Conservation (phyloP, 2,329 filamentous ascomycete genomes). For the Helicocarpus griseus region DNA sequence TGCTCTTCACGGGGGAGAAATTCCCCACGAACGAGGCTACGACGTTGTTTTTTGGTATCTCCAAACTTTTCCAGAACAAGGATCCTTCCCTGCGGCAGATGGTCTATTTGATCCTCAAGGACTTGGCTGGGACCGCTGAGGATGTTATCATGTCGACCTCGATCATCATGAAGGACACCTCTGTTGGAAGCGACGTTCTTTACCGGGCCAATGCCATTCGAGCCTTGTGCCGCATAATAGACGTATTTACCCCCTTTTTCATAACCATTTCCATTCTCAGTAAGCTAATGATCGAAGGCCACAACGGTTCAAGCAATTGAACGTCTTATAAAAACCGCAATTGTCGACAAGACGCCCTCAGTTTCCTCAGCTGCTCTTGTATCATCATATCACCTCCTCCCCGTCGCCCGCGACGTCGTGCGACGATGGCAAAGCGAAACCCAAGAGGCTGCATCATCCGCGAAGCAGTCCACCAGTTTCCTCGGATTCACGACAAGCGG, state of each 20-base stretch:
- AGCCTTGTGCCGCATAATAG: constrained; percentile 91
- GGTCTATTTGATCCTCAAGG: constrained; percentile 97
- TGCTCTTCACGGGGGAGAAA: constrained; percentile 92
- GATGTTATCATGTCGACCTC: constrained; percentile 99
- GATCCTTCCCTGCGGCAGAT: constrained; percentile 96
- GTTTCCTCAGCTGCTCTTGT: constrained; percentile 93
- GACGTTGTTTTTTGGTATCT: constrained; percentile 96
- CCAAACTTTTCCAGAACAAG: constrained; percentile 99
- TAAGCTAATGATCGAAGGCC: constrained; percentile 46
- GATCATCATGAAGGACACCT: constrained; percentile 99
- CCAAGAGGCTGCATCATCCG: constrained; percentile 85
- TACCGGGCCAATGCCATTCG: constrained; percentile 94
- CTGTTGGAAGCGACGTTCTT: constrained; percentile 84
- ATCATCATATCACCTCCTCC: constrained; percentile 94
- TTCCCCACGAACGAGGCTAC: constrained; percentile 97
- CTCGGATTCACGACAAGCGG: constrained; percentile 80
- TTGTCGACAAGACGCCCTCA: constrained; percentile 97
- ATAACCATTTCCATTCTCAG: background rate
- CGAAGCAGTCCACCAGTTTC: constrained; percentile 82
- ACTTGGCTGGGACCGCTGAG: constrained; percentile 87
- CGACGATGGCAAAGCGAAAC: constrained; percentile 98
- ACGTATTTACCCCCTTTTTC: constrained; percentile 45
- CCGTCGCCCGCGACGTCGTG: constrained; percentile 90
- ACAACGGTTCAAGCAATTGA: constrained; percentile 97
- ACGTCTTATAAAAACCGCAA: constrained; percentile 96